Base-by-base conservation (phyloP, 1,284 basidiomycete genomes). In the Ganoderma sp. region DNA sequence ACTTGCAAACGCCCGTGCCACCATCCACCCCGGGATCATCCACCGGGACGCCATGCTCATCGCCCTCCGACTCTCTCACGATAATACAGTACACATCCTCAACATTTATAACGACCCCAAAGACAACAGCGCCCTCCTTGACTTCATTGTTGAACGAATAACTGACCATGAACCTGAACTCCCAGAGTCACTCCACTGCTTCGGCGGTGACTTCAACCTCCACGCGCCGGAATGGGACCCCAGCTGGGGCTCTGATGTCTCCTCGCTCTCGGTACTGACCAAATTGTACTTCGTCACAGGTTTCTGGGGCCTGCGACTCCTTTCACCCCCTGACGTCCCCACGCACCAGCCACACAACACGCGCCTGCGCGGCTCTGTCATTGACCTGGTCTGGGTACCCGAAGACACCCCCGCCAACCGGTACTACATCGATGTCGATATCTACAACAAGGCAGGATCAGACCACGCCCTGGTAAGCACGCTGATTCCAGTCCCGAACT, bases 131-230 rank as follows among this genome's bases (percentile, higher is more conserved):
- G 9, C 22, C 4, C 25, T 56, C 22, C 12, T 42, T 8, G 8
- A 22, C 15, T 15, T 43, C 25, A 52, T 64, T 9, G 3, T 32
- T 25, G 22, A 17, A 2, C 1, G 28, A 0, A 45, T 45, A 0
- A 45, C 43, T 1, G 17, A 45, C 17, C 19, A 45, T 5, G 12
- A 4, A 7, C 37, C 0, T 1, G 3, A 15, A 22, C 63, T 64
- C n/a, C 54, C 63, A 37, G 34, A 1, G n/a, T 0, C 12, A 6
- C 50, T 0, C 2, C 28, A 28, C 3, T 41, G n/a, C 39, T 14
- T 64, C 10, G 50, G 52, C 8, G 50, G 63, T 3, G 63, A 64
- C 37, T 64, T 56, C 52, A 64, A 64, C 17, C 6, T 39, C 0
- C 63, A 64, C n/a, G 0, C 37, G 0, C 8, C 17, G 2, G 14